phyloP scores from a whole-genome alignment of 2,329 filamentous ascomycete species.

The Trichoderma sp. region DNA sequence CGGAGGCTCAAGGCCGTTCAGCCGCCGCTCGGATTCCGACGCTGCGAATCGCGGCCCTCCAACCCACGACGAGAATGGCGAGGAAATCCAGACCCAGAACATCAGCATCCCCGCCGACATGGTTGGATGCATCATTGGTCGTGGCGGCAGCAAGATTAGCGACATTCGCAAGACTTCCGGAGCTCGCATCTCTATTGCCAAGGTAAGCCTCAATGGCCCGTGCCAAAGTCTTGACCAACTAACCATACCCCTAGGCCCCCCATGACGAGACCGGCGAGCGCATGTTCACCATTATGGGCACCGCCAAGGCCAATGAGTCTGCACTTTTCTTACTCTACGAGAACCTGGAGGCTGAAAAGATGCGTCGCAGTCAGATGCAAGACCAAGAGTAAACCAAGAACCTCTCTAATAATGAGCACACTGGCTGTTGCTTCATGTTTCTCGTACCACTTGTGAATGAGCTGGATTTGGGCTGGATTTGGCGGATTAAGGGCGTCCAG shows the following conservation, averaged over 20 bases:
- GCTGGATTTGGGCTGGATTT: constrained; percentile 48
- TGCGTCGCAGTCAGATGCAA: constrained; percentile 82
- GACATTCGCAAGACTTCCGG: constrained; percentile 97
- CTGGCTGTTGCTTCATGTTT: constrained; percentile 31
- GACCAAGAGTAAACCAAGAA: constrained; percentile 45
- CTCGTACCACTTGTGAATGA: constrained; percentile 29
- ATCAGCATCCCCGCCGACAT: constrained; percentile 99
- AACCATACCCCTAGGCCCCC: constrained; percentile 55
- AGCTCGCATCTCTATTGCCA: constrained; percentile 95
- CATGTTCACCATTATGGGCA: constrained; percentile 99
- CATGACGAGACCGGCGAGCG: constrained; percentile 97
- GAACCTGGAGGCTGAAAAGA: constrained; percentile 98
- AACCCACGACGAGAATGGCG: constrained; percentile 90
- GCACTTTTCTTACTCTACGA: constrained; percentile 96
- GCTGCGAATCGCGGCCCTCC: constrained; percentile 75
- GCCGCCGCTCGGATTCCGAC: constrained; percentile 80
- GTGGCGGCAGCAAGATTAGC: constrained; percentile 93
- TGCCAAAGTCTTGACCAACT: not conserved
- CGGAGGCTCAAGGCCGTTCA: constrained; percentile 61
- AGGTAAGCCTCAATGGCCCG: constrained; percentile 48
- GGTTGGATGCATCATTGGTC: constrained; percentile 99
- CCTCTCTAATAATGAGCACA: constrained; percentile 13
- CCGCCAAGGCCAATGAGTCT: constrained; percentile 88
- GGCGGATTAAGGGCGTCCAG: constrained; percentile 47
- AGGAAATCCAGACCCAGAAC: constrained; percentile 97